phyloP scores from a whole-genome alignment of 257 asterid species.

The Capsicum chinense region DNA sequence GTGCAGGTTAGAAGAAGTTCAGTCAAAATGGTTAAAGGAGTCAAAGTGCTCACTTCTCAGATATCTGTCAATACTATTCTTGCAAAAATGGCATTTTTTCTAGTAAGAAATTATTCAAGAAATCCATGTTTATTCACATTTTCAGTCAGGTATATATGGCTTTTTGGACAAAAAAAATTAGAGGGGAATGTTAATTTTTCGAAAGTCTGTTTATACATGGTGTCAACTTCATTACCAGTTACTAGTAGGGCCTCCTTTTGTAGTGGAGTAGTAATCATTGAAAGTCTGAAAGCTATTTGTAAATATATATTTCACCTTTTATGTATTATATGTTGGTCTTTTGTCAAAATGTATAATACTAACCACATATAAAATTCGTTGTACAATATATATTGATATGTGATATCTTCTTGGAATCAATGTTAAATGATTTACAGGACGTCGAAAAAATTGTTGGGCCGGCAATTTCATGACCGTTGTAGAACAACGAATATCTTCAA shows the following conservation, averaged over 20 bases:
- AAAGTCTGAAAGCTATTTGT: background rate
- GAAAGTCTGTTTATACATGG: background rate
- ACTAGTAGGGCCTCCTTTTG: background rate
- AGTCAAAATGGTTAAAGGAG: conserved; percentile 6
- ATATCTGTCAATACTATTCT: conserved; percentile 40
- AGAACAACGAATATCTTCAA: no score
- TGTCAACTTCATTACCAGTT: background rate
- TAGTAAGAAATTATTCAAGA: background rate
- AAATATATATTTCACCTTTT: background rate
- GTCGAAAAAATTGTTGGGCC: no score
- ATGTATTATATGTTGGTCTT: background rate
- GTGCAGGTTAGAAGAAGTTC: conserved; percentile 27
- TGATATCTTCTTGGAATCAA: no score
- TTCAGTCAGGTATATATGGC: background rate
- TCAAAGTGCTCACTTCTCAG: conserved; percentile 47
- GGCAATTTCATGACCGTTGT: no score
- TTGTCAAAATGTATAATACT: background rate
- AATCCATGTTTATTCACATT: no score
- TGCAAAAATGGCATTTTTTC: background rate
- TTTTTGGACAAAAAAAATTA: background rate
- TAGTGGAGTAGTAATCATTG: background rate
- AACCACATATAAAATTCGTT: no score
- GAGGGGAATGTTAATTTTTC: background rate
- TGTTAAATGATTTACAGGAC: no score
- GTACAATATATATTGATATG: no score